Evolutionary conservation across 805 yeast species (phyloP).

Genomic region (Nakazawaea pomicola): DNA sequence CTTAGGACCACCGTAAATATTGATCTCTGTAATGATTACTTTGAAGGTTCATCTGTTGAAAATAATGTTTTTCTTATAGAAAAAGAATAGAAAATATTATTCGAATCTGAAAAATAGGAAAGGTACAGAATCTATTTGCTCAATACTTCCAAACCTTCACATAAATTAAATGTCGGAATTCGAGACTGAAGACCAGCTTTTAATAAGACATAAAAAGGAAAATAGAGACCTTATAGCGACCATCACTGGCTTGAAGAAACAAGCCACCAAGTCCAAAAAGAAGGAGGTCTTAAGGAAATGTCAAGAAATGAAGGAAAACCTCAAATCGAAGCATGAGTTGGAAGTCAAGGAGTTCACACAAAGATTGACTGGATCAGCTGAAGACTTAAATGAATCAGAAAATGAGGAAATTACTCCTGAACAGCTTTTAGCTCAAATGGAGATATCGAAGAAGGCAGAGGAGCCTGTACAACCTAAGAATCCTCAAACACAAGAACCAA

Average conservation of each 20-base stretch:
- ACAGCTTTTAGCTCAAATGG: conserved; percentile 55
- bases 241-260: conserved; percentile 74
- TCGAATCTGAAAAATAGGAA: not conserved
- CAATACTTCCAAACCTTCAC: too few species aligned
- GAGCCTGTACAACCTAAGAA: too few species aligned
- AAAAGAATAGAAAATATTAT: too few species aligned
- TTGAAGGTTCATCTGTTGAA: too few species aligned
- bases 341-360: conserved; percentile 34
- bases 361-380: conserved; percentile 12
- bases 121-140: too few species aligned
- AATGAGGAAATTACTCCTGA: conserved; percentile 63
- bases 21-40: too few species aligned
- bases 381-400: conserved; percentile 20
- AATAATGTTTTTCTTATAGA: too few species aligned
- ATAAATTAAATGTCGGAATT: conserved; percentile 1
- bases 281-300: conserved; percentile 61
- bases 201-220: conserved; percentile 66
- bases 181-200: conserved; percentile 43
- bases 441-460: conserved; percentile 24
- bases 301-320: conserved; percentile 48
- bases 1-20: too few species aligned
- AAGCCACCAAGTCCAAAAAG: conserved; percentile 74
- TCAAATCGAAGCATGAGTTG: conserved; percentile 47
- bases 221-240: conserved; percentile 58
- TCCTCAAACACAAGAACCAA: conserved; percentile 22